A percentile compares a stretch with the other conserved stretches of the same genome.
phyloP scores from a whole-genome alignment of 495 filamentous ascomycete genomes.

The Penicillium canariense region DNA sequence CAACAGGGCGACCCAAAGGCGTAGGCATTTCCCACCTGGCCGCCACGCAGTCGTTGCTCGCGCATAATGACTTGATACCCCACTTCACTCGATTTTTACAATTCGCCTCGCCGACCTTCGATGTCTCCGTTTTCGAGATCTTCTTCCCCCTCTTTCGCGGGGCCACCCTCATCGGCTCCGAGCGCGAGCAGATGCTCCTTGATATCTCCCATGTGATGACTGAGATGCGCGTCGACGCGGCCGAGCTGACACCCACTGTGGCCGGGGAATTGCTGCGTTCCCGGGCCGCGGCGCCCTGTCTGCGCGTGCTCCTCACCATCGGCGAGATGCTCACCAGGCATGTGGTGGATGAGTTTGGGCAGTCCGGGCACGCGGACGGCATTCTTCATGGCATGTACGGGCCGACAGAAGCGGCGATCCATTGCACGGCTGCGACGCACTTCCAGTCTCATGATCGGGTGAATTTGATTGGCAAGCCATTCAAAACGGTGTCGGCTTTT shows the following conservation, averaged over 20 bases:
- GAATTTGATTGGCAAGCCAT: conserved; percentile 67
- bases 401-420: conserved; percentile 81
- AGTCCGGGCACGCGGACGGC: conserved; percentile 27
- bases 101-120: conserved; percentile 84
- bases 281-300: conserved; percentile 56
- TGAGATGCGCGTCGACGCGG: conserved; percentile 67
- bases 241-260: conserved; percentile 81
- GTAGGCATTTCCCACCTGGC: conserved; percentile 75
- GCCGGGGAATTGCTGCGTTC: conserved; percentile 63
- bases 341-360: conserved; percentile 71
- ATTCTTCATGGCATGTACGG: conserved; percentile 86
- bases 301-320: conserved; percentile 72
- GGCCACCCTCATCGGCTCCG: conserved; percentile 65
- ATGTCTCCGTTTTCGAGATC: conserved; percentile 85
- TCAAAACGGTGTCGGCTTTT: conserved; percentile 75
- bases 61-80: conserved; percentile 73
- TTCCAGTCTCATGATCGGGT: conserved; percentile 49
- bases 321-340: conserved; percentile 80
- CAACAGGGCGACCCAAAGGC: conserved; percentile 86
- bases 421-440: conserved; percentile 58
- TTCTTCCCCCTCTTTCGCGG: conserved; percentile 78
- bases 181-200: conserved; percentile 60
- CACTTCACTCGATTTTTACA: conserved; percentile 73
- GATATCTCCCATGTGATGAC: conserved; percentile 66
- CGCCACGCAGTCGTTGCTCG: conserved; percentile 70